Base-by-base conservation (phyloP, 2,329 filamentous ascomycete species). In the Ploettnerulaceae sp. region DNA sequence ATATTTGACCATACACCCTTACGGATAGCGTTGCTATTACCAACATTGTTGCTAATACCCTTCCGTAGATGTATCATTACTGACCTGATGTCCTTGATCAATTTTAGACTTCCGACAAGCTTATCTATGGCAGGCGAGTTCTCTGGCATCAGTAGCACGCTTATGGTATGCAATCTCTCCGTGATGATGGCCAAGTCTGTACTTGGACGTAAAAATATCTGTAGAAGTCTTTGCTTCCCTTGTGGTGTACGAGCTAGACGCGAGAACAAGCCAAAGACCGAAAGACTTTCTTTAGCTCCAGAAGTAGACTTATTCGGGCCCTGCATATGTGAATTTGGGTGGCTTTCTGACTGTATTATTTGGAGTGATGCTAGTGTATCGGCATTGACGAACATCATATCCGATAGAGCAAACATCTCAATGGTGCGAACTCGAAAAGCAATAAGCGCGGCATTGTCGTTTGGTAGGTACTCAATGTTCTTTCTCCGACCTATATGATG, bases 341-440 rank as follows among this genome's bases (percentile, higher is more conserved):
- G 89, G 8, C 79, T 79, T 63, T 96, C 90, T 1, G 84, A 81
- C 45, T 85, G 83, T 20, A 95, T 73, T 21, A 98, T 87, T 58
- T 96, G 91, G 7, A 98, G 74, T 1, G 89, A 89, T 11, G 79
- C 67, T 32, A 97, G 69, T 0, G 90, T 86, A 60, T 96, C 89
- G 2, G 77, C 70, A 56, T 88, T 93, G 55, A 96, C 73, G 59
- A 93, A 88, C 81, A 91, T 88, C 40, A 69, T 69, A 44, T 72
- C 63, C 28, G 67, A 65, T 18, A 95, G 69, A 24, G 76, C 83
- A 64, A 94, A 89, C 79, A 88, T 90, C 59, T 86, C 76, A 8
- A 96, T 66, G 1, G 71, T 74, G 18, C 67, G 71, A 20, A 95
- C 71, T 5, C 71, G 73, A 55, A 86, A 86, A 32, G 77, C 67